Conservation (phyloP, 2,329 filamentous ascomycete species). For the Monosporascus sp. region DNA sequence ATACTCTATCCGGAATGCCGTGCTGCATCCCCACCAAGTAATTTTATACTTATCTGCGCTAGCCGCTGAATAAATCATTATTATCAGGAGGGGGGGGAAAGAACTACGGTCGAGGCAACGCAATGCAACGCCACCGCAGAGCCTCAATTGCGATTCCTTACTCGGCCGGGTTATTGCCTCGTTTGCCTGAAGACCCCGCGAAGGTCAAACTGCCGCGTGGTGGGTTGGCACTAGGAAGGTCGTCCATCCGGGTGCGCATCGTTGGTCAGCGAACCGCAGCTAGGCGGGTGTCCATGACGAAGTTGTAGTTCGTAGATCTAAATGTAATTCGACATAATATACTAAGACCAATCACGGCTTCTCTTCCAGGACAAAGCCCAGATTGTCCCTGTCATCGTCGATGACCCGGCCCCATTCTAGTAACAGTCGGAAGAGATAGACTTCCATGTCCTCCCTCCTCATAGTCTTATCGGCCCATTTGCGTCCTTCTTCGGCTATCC, state of each 20-base stretch:
- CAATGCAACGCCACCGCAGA: not conserved
- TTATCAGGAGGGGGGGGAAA: too few relatives aligned
- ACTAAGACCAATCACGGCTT: not conserved
- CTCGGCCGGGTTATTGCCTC: not conserved
- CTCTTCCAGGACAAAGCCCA: constrained; percentile 29
- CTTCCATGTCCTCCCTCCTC: constrained; percentile 69
- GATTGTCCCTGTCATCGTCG: constrained; percentile 51
- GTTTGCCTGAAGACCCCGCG: not conserved
- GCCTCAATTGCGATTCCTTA: not conserved
- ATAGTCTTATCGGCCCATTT: constrained; percentile 61
- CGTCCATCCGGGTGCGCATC: not conserved
- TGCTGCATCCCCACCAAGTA: too few relatives aligned
- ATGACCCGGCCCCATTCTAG: constrained; percentile 71
- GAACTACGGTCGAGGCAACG: not conserved
- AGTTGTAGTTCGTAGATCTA: too few relatives aligned
- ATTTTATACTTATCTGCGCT: too few relatives aligned
- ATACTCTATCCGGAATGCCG: too few relatives aligned
- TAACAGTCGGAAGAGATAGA: constrained; percentile 73
- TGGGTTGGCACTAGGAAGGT: not conserved
- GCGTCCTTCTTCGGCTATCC: constrained; percentile 61
- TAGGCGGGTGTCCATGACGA: too few relatives aligned
- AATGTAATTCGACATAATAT: too few relatives aligned
- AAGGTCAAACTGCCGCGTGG: not conserved
- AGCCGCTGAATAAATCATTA: too few relatives aligned
- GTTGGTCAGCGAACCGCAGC: too few relatives aligned